Base-by-base conservation (phyloP, 805 yeast species). In the Maudiozyma saulgeensis region DNA sequence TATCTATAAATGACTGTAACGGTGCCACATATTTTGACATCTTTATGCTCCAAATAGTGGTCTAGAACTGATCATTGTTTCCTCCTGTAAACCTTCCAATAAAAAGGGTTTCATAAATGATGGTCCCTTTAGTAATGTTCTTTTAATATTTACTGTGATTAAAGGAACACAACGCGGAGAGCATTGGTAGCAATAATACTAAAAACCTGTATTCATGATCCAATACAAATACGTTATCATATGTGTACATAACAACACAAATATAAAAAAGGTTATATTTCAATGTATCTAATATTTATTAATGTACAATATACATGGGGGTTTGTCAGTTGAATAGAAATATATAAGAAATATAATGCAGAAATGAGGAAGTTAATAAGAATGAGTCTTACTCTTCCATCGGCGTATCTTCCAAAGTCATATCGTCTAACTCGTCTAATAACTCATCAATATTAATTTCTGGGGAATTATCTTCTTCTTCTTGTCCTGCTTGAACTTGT, bases 401-500 rank as follows among this genome's bases (percentile, higher is more conserved):
- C 37, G 53, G 53, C 28, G 53, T 48, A 55, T 79, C 87, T 40
- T 83, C 89, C 66, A 90, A 74, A 28, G 87, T 87, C 95, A 90
- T 84, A 51, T 86, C 96, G 59, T 89, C 97, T 60, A 93, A 75
- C 66, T 93, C 99, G 60, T 93, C 98, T 69, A 93, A 75, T 59
- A 93, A 76, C 70, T 93, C 98, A 62, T 90, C 96, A 50, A 93
- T 80, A 52, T 82, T 88, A 58, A 93, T 86, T 56, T 78, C 84
- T 45, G 98, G 97, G 34, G 88, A 93, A 60, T 84, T 93, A 46
- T 80, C 89, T 49, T 84, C 93, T 26, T 79, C 87, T 7, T 73
- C 81, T 61, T 70, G 77, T 31, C 69, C 79, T 25, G 62, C 68
- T 11, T 62, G 69, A 26, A 53, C 63, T 8, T 50, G 18, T n/a